Evolutionary conservation across 2,329 filamentous ascomycete genomes (phyloP).

Genomic region (Nothophoma quercina): DNA sequence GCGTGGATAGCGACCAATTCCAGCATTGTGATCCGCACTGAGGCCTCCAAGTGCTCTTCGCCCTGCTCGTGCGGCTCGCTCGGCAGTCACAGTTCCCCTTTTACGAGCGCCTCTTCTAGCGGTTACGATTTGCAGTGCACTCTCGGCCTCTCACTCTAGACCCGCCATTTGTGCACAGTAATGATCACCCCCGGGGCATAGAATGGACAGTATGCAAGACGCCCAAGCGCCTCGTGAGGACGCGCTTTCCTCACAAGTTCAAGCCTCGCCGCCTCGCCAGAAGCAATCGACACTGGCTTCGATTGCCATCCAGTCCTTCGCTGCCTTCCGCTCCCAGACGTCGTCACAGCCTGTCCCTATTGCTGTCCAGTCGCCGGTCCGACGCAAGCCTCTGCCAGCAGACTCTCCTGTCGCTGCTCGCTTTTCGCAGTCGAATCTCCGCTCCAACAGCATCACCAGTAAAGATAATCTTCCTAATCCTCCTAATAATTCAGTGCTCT

Average conservation of each 20-base stretch:
- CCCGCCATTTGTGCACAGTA: conserved; percentile 47
- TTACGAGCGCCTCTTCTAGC: conserved; percentile 34
- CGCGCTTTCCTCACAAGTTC: conserved; percentile 28
- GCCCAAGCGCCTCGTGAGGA: conserved; percentile 36
- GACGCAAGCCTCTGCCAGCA: conserved; percentile 63
- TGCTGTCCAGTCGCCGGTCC: conserved; percentile 52
- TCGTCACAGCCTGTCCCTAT: conserved; percentile 50
- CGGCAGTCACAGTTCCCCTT: conserved; percentile 38
- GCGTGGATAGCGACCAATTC: conserved; percentile 42
- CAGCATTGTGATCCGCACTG: conserved; percentile 35
- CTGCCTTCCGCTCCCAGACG: conserved; percentile 53
- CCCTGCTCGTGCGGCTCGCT: conserved; percentile 32
- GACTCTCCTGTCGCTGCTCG: conserved; percentile 57
- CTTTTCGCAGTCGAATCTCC: conserved; percentile 54
- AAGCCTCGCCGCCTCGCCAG: conserved; percentile 37
- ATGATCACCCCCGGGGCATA: conserved; percentile 38
- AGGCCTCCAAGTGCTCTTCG: conserved; percentile 33
- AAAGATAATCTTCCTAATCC: conserved; percentile 32
- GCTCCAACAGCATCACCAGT: conserved; percentile 47
- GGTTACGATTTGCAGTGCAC: conserved; percentile 30
- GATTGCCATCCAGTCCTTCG: conserved; percentile 54
- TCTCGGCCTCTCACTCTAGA: conserved; percentile 24
- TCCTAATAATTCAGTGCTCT: conserved; percentile 33
- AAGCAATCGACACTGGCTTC: conserved; percentile 49
- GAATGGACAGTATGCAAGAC: conserved; percentile 44